Percentiles rank a stretch among this genome's conserved stretches.
Conservation (phyloP, 1,284 basidiomycete genomes). For the Coriolopsis trogii region DNA sequence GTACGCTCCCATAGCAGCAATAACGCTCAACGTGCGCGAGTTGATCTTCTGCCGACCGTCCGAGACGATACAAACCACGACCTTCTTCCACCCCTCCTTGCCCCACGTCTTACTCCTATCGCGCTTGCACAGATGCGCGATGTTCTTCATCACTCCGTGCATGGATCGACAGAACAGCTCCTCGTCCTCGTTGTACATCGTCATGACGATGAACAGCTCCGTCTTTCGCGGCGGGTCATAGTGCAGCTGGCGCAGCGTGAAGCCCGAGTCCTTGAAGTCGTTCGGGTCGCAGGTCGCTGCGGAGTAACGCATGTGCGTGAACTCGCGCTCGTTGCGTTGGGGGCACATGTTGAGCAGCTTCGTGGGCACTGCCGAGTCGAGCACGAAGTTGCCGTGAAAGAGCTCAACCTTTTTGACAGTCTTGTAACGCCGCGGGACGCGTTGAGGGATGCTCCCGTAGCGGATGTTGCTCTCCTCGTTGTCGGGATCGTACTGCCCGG, state of each 20-base stretch:
- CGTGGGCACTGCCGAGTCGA: slow-evolving; percentile 85
- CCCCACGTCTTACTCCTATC: slow-evolving; percentile 93
- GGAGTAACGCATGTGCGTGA: slow-evolving; percentile 92
- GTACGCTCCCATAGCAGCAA: slow-evolving; percentile 85
- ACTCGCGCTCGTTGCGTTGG: slow-evolving; percentile 81
- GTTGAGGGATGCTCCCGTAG: slow-evolving; percentile 86
- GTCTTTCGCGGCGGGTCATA: slow-evolving; percentile 85
- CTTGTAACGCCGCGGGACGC: slow-evolving; percentile 86
- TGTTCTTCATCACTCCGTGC: slow-evolving; percentile 92
- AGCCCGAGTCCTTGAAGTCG: slow-evolving; percentile 79
- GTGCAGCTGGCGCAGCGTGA: slow-evolving; percentile 79
- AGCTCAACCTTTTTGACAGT: slow-evolving; percentile 90
- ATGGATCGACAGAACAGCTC: slow-evolving; percentile 83
- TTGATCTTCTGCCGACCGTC: slow-evolving; percentile 89
- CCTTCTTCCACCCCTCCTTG: slow-evolving; percentile 97
- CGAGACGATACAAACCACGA: slow-evolving; percentile 62
- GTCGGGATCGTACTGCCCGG: slow-evolving; percentile 47
- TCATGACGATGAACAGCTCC: slow-evolving; percentile 83
- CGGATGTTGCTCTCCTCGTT: slow-evolving; percentile 60
- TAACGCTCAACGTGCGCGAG: slow-evolving; percentile 79
- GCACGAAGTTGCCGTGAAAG: slow-evolving; percentile 90
- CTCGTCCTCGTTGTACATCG: slow-evolving; percentile 84
- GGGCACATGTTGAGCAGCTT: slow-evolving; percentile 84
- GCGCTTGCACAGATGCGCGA: slow-evolving; percentile 80
- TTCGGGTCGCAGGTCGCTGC: slow-evolving; percentile 95